Evolutionary conservation across 441 rosid genomes (phyloP).

Genomic region (Jatropha multifida): DNA sequence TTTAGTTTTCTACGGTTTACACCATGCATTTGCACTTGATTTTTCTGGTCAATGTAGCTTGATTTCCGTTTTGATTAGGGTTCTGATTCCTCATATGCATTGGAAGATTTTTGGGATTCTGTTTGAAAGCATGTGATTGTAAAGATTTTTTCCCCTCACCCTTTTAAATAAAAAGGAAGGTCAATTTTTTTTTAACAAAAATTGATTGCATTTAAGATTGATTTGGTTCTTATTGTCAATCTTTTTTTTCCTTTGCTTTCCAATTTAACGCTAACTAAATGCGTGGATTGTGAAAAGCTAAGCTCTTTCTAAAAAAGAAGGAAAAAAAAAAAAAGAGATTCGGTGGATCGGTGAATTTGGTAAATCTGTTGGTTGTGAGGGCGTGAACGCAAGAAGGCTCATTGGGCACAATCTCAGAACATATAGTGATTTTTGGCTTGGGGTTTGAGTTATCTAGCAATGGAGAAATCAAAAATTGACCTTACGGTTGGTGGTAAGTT

Average conservation of each 20-base stretch:
- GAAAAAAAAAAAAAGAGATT: slow-evolving; percentile 8
- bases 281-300: neutral
- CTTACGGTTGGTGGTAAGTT: slow-evolving; percentile 89
- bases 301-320: neutral
- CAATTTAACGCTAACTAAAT: neutral
- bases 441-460: slow-evolving; percentile 18
- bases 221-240: slow-evolving; percentile 2
- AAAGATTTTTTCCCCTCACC: slow-evolving; percentile 3
- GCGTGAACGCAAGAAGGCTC: slow-evolving; percentile 19
- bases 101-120: slow-evolving; percentile 12
- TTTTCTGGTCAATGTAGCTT: slow-evolving; percentile 41
- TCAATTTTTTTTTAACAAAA: slow-evolving; percentile 3
- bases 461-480: slow-evolving; percentile 60
- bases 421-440: slow-evolving; percentile 25
- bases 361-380: slow-evolving; percentile 28
- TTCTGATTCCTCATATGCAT: slow-evolving; percentile 15
- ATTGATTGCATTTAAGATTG: neutral
- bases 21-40: slow-evolving; percentile 7
- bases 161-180: neutral
- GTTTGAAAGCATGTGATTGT: slow-evolving; percentile 24
- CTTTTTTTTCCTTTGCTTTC: neutral
- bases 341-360: slow-evolving; percentile 20
- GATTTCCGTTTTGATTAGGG: slow-evolving; percentile 26
- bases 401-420: slow-evolving; percentile 29
- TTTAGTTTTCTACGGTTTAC: neutral